These are phyloP conservation scores for Diplocarpon rosae DNA, from an alignment of 2,329 filamentous ascomycete species.

Conservation along the genomic window DNA sequence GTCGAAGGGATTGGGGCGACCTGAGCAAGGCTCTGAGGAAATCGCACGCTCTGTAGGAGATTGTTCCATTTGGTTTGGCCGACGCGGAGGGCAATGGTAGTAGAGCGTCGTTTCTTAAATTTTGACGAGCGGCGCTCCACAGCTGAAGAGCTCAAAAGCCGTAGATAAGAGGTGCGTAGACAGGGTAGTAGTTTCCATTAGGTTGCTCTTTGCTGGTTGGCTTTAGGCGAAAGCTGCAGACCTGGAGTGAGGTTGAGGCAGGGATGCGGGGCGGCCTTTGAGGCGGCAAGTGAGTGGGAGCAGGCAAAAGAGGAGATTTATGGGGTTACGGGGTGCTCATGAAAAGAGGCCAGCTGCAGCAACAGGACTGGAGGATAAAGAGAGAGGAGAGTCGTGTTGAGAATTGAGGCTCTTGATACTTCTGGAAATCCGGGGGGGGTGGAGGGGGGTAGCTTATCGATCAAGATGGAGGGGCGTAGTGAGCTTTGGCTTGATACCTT, in stretches of 20 bases:
- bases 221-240: constrained; percentile 1
- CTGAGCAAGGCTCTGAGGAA: constrained; percentile 52
- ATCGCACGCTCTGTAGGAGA: constrained; percentile 43
- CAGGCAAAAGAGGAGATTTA: background rate
- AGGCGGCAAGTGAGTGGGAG: background rate
- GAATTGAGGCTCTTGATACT: background rate
- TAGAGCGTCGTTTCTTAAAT: background rate
- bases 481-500: too few species aligned
- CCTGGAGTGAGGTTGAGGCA: background rate
- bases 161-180: background rate
- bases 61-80: constrained; percentile 35
- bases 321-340: too few species aligned
- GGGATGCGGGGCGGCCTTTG: background rate
- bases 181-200: background rate
- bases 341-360: background rate
- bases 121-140: constrained; percentile 5
- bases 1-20: constrained; percentile 53
- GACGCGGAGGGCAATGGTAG: constrained; percentile 38
- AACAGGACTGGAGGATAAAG: background rate
- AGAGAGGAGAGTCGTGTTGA: background rate
- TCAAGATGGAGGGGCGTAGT: background rate
- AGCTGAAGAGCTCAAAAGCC: constrained; percentile 10
- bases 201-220: background rate
- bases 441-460: constrained; percentile 1
- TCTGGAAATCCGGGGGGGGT: background rate